Conservation (phyloP, 176 grass and related monocot species). For the Secale cereale region DNA sequence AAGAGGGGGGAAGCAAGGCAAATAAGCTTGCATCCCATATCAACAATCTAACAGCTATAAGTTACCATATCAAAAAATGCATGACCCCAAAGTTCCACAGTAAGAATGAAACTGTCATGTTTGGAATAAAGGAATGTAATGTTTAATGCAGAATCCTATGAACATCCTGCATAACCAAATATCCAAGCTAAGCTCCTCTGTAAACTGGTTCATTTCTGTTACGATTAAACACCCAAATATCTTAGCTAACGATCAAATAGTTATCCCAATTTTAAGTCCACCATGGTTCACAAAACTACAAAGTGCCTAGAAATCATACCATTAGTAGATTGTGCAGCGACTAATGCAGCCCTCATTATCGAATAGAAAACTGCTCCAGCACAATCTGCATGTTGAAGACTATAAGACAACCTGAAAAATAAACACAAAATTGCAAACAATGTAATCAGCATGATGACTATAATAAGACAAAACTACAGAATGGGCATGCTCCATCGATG, state of each 20-base stretch:
- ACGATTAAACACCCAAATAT: neutral
- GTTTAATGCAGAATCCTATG: neutral
- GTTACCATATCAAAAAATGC: neutral
- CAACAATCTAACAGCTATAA: slow-evolving; percentile 18
- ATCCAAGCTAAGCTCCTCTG: neutral
- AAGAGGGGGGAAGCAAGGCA: neutral
- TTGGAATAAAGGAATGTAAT: neutral
- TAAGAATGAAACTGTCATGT: neutral
- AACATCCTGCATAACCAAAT: slow-evolving; percentile 4
- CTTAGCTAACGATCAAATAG: neutral
- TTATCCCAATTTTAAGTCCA: neutral
- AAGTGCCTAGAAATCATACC: slow-evolving; percentile 31
- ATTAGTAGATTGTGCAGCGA: slow-evolving; percentile 52
- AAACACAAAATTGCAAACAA: slow-evolving; percentile 14
- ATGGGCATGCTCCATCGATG: neutral
- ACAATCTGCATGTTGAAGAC: slow-evolving; percentile 78
- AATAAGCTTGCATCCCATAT: neutral
- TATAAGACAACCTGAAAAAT: slow-evolving; percentile 75
- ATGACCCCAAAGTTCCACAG: neutral
- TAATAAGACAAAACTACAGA: neutral
- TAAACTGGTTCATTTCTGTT: neutral
- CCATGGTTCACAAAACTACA: neutral
- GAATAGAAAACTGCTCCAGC: slow-evolving; percentile 79
- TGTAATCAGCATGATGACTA: neutral
- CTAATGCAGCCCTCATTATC: slow-evolving; percentile 66